Conservation (phyloP, 371 early-diverging fungal genomes). For the Mortierella sp. region DNA sequence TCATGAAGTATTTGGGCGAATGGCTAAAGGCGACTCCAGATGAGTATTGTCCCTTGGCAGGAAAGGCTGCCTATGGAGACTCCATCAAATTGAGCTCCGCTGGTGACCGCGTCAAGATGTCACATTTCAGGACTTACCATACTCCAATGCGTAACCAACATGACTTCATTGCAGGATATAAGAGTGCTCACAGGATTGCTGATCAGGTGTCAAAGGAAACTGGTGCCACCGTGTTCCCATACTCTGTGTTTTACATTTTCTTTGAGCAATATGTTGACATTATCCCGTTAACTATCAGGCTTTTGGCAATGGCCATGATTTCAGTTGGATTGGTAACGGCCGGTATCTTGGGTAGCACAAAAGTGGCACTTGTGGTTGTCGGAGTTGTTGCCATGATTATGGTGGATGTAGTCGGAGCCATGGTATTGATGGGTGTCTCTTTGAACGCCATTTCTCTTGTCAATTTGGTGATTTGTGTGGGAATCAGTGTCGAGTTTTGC, state of each 20-base stretch:
- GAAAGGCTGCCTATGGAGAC: conserved; percentile 80
- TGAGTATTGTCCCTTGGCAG: conserved; percentile 77
- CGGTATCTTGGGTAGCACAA: conserved; percentile 67
- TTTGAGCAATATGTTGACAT: conserved; percentile 83
- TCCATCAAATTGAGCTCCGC: conserved; percentile 61
- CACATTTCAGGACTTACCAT: conserved; percentile 80
- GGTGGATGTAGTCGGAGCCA: conserved; percentile 74
- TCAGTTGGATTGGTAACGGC: conserved; percentile 73
- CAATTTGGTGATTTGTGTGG: conserved; percentile 81
- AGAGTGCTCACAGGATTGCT: conserved; percentile 75
- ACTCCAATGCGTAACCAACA: conserved; percentile 72
- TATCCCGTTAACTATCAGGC: conserved; percentile 65
- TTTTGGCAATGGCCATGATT: conserved; percentile 67
- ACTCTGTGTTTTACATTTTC: conserved; percentile 82
- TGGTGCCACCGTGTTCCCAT: conserved; percentile 72
- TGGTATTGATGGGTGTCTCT: conserved; percentile 75
- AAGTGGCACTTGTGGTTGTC: conserved; percentile 72
- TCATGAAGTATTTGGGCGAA: conserved; percentile 65
- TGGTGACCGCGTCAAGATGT: conserved; percentile 62
- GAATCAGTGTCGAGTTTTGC: conserved; percentile 85
- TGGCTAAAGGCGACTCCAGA: conserved; percentile 72
- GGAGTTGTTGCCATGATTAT: conserved; percentile 73
- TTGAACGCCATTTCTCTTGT: conserved; percentile 83
- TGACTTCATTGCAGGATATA: conserved; percentile 77
- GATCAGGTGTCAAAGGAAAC: conserved; percentile 62